These are phyloP conservation scores for Candida mattraensis DNA, from an alignment of 805 yeast species.

Conservation along the genomic window DNA sequence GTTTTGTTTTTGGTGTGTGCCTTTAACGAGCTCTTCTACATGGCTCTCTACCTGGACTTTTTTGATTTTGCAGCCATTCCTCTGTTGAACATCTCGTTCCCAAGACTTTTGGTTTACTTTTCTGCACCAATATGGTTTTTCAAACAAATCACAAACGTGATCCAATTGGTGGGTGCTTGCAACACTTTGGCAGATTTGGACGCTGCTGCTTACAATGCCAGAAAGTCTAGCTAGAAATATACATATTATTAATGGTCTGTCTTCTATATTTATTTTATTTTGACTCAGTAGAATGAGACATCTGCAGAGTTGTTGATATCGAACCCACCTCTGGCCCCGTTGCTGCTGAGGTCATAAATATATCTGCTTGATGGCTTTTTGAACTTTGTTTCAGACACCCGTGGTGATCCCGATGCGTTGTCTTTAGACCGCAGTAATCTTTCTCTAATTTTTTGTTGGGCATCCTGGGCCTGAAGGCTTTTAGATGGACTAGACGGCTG, in stretches of 20 bases:
- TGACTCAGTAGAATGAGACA: constrained; percentile 18
- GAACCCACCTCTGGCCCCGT: constrained; percentile 12
- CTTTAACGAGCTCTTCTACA: constrained; percentile 89
- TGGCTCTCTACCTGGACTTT: constrained; percentile 78
- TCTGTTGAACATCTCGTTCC: constrained; percentile 31
- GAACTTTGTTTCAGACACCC: constrained; percentile 9
- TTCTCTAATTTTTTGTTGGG: constrained; percentile 11
- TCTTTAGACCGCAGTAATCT: constrained; percentile 7
- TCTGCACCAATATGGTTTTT: constrained; percentile 86
- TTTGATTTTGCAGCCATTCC: constrained; percentile 52
- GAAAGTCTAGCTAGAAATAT: constrained; percentile 25
- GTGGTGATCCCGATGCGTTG: constrained; percentile 7
- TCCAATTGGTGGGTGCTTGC: constrained; percentile 88
- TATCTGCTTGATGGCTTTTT: constrained; percentile 23
- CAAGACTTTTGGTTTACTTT: constrained; percentile 41
- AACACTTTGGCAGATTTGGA: constrained; percentile 75
- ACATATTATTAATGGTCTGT: neutral
- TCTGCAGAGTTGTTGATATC: constrained; percentile 16
- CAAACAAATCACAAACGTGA: constrained; percentile 86
- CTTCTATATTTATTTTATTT: constrained; percentile 1
- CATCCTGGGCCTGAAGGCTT: neutral
- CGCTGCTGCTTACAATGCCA: constrained; percentile 46
- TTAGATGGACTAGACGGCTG: constrained; percentile 6
- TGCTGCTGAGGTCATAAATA: constrained; percentile 17
- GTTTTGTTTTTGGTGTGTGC: constrained; percentile 90